Conservation (phyloP, 2,329 filamentous ascomycete species). For the Acrocalymma vagum region DNA sequence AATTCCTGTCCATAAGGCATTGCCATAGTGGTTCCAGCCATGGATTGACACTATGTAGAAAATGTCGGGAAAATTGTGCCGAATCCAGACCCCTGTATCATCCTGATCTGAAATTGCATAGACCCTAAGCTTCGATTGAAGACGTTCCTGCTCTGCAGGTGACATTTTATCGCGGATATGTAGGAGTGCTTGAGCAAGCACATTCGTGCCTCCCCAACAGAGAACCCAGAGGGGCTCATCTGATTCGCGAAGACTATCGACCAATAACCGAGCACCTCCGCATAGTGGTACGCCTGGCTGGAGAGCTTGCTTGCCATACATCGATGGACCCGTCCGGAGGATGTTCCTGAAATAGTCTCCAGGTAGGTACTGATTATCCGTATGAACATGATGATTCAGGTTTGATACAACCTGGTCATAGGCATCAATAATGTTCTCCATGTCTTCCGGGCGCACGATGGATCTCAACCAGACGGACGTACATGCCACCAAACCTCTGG, state of each 20-base stretch:
- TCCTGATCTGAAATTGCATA: constrained; percentile 67
- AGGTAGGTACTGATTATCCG: constrained; percentile 38
- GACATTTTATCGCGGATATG: constrained; percentile 45
- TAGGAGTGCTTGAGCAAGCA: constrained; percentile 59
- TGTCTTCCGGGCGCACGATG: constrained; percentile 43
- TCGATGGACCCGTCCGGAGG: constrained; percentile 41
- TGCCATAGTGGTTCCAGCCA: constrained; percentile 63
- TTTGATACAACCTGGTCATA: constrained; percentile 51
- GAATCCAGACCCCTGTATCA: constrained; percentile 65
- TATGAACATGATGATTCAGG: constrained; percentile 58
- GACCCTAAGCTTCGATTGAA: constrained; percentile 42
- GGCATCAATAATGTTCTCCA: constrained; percentile 45
- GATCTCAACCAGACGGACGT: constrained; percentile 52
- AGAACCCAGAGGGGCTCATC: constrained; percentile 61
- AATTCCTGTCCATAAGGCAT: constrained; percentile 66
- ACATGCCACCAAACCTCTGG: constrained; percentile 48
- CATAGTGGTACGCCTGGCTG: constrained; percentile 46
- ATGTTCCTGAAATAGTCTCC: constrained; percentile 33
- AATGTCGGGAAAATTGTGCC: constrained; percentile 62
- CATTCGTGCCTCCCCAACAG: constrained; percentile 63
- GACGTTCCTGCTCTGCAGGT: constrained; percentile 41
- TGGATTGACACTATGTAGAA: constrained; percentile 66
- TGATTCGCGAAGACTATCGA: constrained; percentile 49
- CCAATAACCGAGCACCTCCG: constrained; percentile 55
- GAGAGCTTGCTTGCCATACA: constrained; percentile 50